Evolutionary conservation across 2,329 filamentous ascomycete species (phyloP), one percentile per base, ranked within the genome.

Genomic region (Waltergamsia citrina): DNA sequence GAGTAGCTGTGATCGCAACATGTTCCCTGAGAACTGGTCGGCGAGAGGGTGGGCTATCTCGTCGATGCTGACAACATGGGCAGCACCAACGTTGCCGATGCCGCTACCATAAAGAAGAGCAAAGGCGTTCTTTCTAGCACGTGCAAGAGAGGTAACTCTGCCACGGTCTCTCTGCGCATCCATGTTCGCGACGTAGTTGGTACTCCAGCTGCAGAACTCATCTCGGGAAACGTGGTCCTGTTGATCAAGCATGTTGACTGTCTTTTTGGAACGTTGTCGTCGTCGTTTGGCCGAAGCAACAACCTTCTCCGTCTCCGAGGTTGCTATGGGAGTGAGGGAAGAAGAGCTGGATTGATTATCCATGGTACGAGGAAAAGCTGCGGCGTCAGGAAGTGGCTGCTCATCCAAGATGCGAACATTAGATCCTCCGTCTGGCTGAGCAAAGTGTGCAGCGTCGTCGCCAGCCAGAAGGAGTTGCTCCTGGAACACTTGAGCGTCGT

Each of bases 131-230:
- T 51, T 57, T 38, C 50, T 63, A n/a, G 65, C 59, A 41, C 63
- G 58, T 4, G 51, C 43, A 9, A 38, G 30, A 1, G 54, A 54
- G 22, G 49, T 46, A 7, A 36, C 37, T 21, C 44, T 41, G 4
- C 28, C 46, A 35, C 37, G 39, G 34, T 54, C 55, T 35, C 40
- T 48, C 25, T 41, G 42, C 14, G 43, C 51, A 19, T 54, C 44
- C 73, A 85, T 87, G 42, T 78, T 80, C 9, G 51, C 41, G 7
- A 62, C 38, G 36, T 74, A 73, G 26, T 65, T 46, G 2, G 42
- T 36, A 33, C 53, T 47, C 68, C 67, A 71, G 5, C 41, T 35
- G 35, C 53, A 57, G 31, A 67, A 48, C 33, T 58, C 52, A 10
- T 41, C 44, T 37, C 54, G 45, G 8, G 59, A 45, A 8, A 71